Base-by-base conservation (phyloP, 179 eudicot species). In the Gypsophila paniculata region DNA sequence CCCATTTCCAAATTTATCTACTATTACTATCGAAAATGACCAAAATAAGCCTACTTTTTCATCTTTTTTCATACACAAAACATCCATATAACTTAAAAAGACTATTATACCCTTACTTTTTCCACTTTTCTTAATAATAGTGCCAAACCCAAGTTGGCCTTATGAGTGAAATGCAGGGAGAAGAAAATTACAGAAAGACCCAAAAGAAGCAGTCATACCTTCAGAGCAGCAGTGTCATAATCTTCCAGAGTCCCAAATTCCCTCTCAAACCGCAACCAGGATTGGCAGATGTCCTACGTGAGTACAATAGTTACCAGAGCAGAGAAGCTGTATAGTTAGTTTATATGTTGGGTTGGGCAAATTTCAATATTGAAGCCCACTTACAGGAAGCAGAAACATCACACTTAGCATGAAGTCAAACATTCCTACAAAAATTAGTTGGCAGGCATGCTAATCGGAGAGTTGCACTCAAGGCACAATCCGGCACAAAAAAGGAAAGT, bases 251-350 rank as follows among this genome's bases (percentile, higher is more conserved):
- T 82, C 63, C 98, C 98, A 74, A 75, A 85, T 73, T 91, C 90
- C 80, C 98, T 83, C 86, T 93, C 98, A 80, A 91, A 93, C 71
- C 90, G 86, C 72, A 93, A 70, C 98, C 97, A 91, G n/a, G 84
- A 86, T 75, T 86, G 85, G 82, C 98, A 93, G 72, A 93, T 88
- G 76, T 89, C 98, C 98, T 91, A 74, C 79, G 75, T 77, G 66
- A 2, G 46, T 51, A 70, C 70, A 60, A 12, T 70, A 8, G 67
- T 69, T 53, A 70, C 51, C 49, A n/a, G 26, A 65, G 29, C 42
- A 13, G 29, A 65, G 32, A 65, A 42, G 29, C 69, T 22, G 6
- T 61, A 34, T 68, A 32, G 42, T 18, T 52, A 52, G 46, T 49
- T 0, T 13, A 0, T 23, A 49, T 34, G 36, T 14, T 29, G 10